Base-by-base conservation (phyloP, 2,329 filamentous ascomycete species). In the Pseudonectria buxi region DNA sequence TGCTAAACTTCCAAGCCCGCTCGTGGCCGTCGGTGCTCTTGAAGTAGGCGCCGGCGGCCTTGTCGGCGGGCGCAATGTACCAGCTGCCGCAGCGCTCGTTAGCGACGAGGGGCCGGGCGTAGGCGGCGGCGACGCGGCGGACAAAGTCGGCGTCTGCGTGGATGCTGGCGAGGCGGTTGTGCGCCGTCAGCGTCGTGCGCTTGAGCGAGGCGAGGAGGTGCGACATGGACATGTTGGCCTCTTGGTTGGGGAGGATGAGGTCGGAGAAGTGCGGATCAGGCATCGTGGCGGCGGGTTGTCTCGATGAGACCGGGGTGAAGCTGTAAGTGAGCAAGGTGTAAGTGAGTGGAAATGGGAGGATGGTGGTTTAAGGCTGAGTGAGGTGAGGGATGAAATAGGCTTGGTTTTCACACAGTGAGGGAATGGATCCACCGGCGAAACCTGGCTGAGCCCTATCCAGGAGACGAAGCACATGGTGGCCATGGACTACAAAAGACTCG, bases 21-120 rank as follows among this genome's bases (percentile, higher is more conserved):
- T 81, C 79, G 59, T 98, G 92, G 1, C 92, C 92, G 63, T 98
- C 92, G 2, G 92, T 98, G 62, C 86, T 94, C 70, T 98, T 98
- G 65, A 96, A 98, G 63, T 96, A 98, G 24, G 83, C 86, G 46
- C 84, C 88, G 24, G 76, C 84, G 2, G 57, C 63, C 61, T 90
- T 92, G 16, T 54, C 53, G 7, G 59, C 59, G 0, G 81, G 81
- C 24, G 69, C 63, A 16, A 96, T 83, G 58, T 96, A 96, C 92
- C 92, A 98, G 61, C 86, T 90, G 1, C 92, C 92, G 58, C 92
- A 96, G 40, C 92, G 76, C 67, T 96, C 89, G 56, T 98, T 98
- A 22, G 90, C 88, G 11, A 96, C 69, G 2, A 96, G 67, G 0
- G 88, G 87, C 2, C 90, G 67, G 3, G 26, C 49, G 38, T 70